phyloP scores from a whole-genome alignment of 2,329 filamentous ascomycete genomes.

The Verticillium klebahnii region DNA sequence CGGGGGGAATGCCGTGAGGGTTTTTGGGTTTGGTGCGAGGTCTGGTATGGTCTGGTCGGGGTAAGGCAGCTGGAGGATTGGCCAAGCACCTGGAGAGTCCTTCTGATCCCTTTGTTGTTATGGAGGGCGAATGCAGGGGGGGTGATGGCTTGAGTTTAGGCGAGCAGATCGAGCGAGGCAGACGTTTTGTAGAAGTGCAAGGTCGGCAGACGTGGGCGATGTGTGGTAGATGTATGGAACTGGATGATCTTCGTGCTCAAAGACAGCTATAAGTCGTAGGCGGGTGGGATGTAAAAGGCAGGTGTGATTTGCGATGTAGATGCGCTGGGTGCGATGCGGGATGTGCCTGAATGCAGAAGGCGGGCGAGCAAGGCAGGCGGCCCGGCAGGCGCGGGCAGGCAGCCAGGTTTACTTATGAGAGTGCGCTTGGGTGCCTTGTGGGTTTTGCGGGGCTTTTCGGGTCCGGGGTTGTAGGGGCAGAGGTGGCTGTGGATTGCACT shows the following conservation, averaged over 20 bases:
- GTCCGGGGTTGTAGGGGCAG: not conserved
- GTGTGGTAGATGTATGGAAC: not conserved
- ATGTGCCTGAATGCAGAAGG: not conserved
- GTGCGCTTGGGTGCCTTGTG: not conserved
- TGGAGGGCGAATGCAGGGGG: not conserved
- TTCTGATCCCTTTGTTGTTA: not conserved
- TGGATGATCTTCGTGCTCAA: not conserved
- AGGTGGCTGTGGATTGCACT: not conserved
- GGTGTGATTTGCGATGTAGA: not conserved
- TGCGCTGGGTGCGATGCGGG: not conserved
- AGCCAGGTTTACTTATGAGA: not conserved
- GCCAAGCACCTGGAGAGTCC: not conserved
- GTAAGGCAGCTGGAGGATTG: not conserved
- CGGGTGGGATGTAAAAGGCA: not conserved
- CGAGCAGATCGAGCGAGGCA: not conserved
- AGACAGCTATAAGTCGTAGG: too few species aligned
- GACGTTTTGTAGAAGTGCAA: not conserved
- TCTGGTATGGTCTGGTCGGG: not conserved
- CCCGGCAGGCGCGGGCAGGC: not conserved
- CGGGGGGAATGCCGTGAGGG: not conserved
- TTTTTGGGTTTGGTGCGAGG: not conserved
- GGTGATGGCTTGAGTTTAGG: not conserved
- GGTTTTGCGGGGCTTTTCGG: not conserved
- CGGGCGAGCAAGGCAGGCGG: not conserved
- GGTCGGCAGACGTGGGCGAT: not conserved